Evolutionary conservation across 495 filamentous ascomycete genomes (phyloP).

Genomic region (Chaetomium fimeti): DNA sequence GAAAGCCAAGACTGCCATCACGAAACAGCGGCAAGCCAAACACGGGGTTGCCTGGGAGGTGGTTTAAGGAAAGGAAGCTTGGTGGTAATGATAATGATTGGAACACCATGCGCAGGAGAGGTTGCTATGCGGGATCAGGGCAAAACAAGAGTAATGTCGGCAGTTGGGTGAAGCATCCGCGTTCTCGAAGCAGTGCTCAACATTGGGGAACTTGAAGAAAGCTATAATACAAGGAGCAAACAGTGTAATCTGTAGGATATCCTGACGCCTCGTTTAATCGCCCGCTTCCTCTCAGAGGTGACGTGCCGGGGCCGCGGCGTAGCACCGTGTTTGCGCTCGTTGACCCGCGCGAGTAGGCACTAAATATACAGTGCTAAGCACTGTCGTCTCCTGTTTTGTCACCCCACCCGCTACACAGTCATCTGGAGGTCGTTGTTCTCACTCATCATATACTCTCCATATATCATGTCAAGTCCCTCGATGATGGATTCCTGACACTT

Average conservation of each 20-base stretch:
- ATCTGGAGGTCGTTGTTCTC: too few relatives aligned
- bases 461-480: background rate
- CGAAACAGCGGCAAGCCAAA: background rate
- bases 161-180: background rate
- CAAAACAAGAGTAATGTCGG: background rate
- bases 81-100: background rate
- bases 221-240: too few relatives aligned
- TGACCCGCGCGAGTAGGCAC: too few relatives aligned
- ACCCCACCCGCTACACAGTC: slow-evolving; percentile 2
- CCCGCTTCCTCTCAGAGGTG: too few relatives aligned
- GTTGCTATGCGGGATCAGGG: background rate
- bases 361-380: background rate
- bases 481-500: background rate
- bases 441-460: background rate
- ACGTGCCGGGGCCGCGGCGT: too few relatives aligned
- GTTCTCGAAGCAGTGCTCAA: too few relatives aligned
- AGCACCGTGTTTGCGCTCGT: too few relatives aligned
- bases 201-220: too few relatives aligned
- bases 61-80: background rate
- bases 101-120: background rate
- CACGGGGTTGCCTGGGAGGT: background rate
- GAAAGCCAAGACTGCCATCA: background rate
- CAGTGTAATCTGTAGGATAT: too few relatives aligned
- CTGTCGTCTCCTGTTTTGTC: background rate
- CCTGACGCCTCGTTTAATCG: too few relatives aligned